These are phyloP conservation scores for Lipomyces spencermartinsiae DNA, from an alignment of 805 yeast species.

Conservation along the genomic window DNA sequence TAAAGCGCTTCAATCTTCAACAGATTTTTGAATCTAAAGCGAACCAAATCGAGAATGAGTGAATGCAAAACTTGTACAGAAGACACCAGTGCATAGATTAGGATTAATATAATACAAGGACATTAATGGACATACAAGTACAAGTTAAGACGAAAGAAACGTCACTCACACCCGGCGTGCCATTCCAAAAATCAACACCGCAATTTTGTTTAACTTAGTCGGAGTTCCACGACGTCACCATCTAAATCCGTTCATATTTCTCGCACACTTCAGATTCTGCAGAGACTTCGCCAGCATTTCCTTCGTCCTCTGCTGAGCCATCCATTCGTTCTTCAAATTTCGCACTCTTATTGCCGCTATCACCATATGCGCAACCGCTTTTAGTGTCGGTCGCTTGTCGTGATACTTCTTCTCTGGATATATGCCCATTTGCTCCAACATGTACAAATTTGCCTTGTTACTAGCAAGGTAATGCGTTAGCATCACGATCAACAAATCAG, in stretches of 20 bases:
- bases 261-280: background rate
- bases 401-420: constrained; percentile 40
- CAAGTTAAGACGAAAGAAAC: background rate
- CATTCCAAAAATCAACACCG: background rate
- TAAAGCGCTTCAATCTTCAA: constrained; percentile 77
- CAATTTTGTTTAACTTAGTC: background rate
- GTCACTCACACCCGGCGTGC: background rate
- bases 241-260: background rate
- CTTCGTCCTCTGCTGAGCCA: constrained; percentile 10
- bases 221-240: background rate
- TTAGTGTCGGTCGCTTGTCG: constrained; percentile 35
- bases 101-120: constrained; percentile 4
- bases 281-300: background rate
- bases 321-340: constrained; percentile 37
- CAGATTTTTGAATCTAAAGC: constrained; percentile 59
- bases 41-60: background rate
- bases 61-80: background rate
- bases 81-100: background rate
- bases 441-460: constrained; percentile 42
- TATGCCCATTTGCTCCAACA: constrained; percentile 43
- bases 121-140: background rate
- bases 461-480: constrained; percentile 18
- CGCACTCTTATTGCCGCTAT: constrained; percentile 44
- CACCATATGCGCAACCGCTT: constrained; percentile 42
- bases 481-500: background rate